These are phyloP conservation scores for Mycena polygramma DNA, from an alignment of 768 basidiomycete species.

Conservation along the genomic window DNA sequence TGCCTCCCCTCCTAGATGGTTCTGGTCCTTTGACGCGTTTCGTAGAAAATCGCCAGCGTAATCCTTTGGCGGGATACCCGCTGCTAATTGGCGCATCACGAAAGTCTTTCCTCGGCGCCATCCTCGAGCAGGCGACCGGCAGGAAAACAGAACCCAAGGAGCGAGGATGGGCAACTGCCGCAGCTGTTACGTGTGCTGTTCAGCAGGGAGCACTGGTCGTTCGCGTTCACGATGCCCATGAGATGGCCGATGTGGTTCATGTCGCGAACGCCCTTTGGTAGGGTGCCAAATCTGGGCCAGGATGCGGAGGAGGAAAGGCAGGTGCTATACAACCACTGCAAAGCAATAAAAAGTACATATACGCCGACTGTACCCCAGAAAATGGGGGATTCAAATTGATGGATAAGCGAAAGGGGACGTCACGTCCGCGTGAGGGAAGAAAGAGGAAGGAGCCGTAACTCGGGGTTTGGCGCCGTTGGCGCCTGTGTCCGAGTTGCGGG, in stretches of 20 bases:
- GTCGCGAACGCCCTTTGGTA: constrained; percentile 75
- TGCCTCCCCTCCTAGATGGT: background rate
- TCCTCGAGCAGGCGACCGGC: constrained; percentile 66
- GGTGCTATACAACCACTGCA: too few relatives aligned
- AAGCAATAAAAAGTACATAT: too few relatives aligned
- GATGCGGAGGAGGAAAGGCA: too few relatives aligned
- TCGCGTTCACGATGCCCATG: constrained; percentile 84
- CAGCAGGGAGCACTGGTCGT: constrained; percentile 81
- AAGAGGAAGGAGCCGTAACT: too few relatives aligned
- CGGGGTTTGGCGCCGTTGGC: too few relatives aligned
- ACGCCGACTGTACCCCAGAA: too few relatives aligned
- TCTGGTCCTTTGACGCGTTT: constrained; percentile 7
- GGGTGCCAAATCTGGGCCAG: too few relatives aligned
- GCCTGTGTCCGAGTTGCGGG: too few relatives aligned
- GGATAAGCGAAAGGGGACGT: background rate
- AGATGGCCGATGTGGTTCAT: constrained; percentile 79
- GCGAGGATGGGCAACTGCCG: constrained; percentile 83
- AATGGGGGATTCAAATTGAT: too few relatives aligned
- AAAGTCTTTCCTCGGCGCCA: constrained; percentile 85
- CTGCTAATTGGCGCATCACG: constrained; percentile 83
- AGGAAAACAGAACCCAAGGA: constrained; percentile 73
- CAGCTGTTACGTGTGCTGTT: constrained; percentile 78
- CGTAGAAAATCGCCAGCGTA: constrained; percentile 46
- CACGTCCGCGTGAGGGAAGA: too few relatives aligned
- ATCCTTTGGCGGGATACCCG: constrained; percentile 71